Conservation (phyloP, 2,329 filamentous ascomycete genomes). For the Penicillium sp. region DNA sequence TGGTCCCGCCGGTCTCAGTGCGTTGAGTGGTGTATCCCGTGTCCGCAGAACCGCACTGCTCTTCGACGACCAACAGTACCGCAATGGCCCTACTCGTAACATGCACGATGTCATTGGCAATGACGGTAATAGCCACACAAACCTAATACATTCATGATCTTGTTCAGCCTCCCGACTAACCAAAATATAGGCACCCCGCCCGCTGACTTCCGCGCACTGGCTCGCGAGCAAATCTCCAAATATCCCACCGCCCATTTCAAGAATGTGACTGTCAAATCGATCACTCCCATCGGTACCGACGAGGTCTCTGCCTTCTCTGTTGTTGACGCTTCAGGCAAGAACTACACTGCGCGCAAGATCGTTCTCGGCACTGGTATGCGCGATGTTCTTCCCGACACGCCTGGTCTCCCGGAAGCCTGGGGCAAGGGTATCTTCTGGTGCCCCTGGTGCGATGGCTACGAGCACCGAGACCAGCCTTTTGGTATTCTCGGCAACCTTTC, state of each 20-base stretch:
- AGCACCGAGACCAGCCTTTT: conserved; percentile 61
- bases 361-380: conserved; percentile 60
- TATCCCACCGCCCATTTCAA: conserved; percentile 54
- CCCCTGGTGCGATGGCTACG: conserved; percentile 65
- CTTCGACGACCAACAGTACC: conserved; percentile 61
- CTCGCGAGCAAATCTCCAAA: conserved; percentile 54
- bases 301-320: conserved; percentile 53
- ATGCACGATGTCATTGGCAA: conserved; percentile 64
- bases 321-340: conserved; percentile 35
- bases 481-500: conserved; percentile 54
- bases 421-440: conserved; percentile 65
- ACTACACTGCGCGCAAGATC: conserved; percentile 55
- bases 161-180: background rate
- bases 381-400: conserved; percentile 58
- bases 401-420: conserved; percentile 58
- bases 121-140: conserved; percentile 49
- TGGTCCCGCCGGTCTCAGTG: conserved; percentile 58
- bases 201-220: conserved; percentile 56
- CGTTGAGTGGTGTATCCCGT: conserved; percentile 60
- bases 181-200: conserved; percentile 33
- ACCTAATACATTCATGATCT: background rate
- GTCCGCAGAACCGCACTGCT: conserved; percentile 58
- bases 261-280: conserved; percentile 49
- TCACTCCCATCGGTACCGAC: conserved; percentile 18
- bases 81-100: conserved; percentile 58